phyloP scores from a whole-genome alignment of 345 rosid genomes.

The Firmiana major region DNA sequence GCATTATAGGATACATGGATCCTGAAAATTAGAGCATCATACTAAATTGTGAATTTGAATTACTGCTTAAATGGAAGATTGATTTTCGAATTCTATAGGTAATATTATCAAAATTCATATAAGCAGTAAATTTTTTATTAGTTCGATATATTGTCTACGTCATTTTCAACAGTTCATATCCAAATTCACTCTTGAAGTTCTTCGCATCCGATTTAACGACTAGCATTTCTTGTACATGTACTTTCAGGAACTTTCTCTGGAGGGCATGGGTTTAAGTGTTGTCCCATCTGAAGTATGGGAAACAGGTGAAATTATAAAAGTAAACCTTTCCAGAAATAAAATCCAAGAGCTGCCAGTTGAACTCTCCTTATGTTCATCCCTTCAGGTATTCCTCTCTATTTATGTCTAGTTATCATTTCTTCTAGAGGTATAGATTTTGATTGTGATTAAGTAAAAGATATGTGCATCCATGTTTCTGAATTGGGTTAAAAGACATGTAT shows the following conservation, averaged over 20 bases:
- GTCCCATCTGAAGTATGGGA: slow-evolving; percentile 90
- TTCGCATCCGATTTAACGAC: not conserved
- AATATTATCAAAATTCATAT: not conserved
- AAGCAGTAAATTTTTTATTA: too few species aligned
- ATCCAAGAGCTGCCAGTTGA: slow-evolving; percentile 69
- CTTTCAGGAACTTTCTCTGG: slow-evolving; percentile 74
- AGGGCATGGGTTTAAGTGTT: slow-evolving; percentile 58
- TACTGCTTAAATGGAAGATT: not conserved
- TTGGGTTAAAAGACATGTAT: not conserved
- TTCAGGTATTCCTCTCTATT: slow-evolving; percentile 50
- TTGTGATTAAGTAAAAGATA: not conserved
- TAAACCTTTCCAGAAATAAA: slow-evolving; percentile 79
- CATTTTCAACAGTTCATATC: not conserved
- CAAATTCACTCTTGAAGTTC: not conserved
- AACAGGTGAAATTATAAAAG: slow-evolving; percentile 60
- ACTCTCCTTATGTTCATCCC: slow-evolving; percentile 64
- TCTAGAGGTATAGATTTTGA: not conserved
- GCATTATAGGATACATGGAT: not conserved
- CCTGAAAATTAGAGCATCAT: not conserved
- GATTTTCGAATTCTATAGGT: not conserved
- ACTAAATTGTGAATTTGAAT: not conserved
- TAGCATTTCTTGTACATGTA: not conserved
- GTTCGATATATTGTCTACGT: too few species aligned
- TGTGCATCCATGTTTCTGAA: not conserved
- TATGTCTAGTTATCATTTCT: not conserved